Evolutionary conservation across 805 yeast genomes (phyloP).

Genomic region (Groenewaldozyma salmanticensis): DNA sequence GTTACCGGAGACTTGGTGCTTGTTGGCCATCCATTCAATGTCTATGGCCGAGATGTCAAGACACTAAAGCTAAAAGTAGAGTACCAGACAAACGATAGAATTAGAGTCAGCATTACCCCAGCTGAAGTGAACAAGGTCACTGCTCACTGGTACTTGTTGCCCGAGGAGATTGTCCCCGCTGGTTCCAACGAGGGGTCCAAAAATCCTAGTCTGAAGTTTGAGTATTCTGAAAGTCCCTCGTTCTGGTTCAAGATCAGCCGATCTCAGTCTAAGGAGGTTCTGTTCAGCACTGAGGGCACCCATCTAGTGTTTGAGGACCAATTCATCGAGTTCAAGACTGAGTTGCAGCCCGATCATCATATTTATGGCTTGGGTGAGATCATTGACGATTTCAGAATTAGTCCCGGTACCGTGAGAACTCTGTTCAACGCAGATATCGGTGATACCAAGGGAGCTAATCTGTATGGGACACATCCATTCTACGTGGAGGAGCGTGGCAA

Average conservation of each 20-base stretch:
- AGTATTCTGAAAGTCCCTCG: conserved; percentile 7
- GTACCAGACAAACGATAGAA: conserved; percentile 6
- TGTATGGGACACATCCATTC: conserved; percentile 29
- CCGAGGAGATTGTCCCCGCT: conserved; percentile 6
- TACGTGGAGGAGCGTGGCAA: conserved; percentile 25
- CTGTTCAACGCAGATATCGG: conserved; percentile 26
- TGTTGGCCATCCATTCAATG: conserved; percentile 14
- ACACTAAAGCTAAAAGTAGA: conserved; percentile 7
- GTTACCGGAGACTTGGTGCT: conserved; percentile 14
- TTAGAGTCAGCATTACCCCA: conserved; percentile 6
- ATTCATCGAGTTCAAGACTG: conserved; percentile 26
- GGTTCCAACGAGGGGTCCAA: not conserved
- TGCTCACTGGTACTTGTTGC: conserved; percentile 4
- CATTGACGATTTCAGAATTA: conserved; percentile 23
- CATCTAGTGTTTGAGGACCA: conserved; percentile 28
- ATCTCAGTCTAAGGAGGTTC: conserved; percentile 19
- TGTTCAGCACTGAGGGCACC: conserved; percentile 26
- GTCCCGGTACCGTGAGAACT: conserved; percentile 25
- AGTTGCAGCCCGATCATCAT: conserved; percentile 23
- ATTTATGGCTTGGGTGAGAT: conserved; percentile 29
- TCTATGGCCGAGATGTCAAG: conserved; percentile 12
- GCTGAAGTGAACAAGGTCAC: conserved; percentile 2
- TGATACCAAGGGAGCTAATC: conserved; percentile 24
- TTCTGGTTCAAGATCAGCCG: conserved; percentile 19
- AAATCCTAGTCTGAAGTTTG: conserved; percentile 1